Evolutionary conservation across 2,329 filamentous ascomycete species (phyloP).

Genomic region (Catunica adiposa): DNA sequence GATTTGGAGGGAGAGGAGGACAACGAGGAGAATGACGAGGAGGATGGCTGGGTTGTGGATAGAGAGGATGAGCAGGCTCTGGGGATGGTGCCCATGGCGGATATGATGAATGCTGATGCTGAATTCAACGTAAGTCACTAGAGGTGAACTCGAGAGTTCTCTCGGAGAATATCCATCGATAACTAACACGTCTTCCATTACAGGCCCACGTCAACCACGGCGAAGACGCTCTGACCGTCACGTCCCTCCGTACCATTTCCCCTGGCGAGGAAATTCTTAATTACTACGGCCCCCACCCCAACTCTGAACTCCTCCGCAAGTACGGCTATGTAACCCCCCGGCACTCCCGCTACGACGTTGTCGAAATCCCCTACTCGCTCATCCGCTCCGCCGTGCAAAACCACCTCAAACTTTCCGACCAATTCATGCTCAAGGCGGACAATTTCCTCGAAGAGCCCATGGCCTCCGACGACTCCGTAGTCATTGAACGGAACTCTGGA

Average conservation of each 20-base stretch:
- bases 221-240: slow-evolving; percentile 48
- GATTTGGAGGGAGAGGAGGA: slow-evolving; percentile 49
- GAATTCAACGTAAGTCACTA: slow-evolving; percentile 47
- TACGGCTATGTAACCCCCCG: slow-evolving; percentile 77
- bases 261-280: slow-evolving; percentile 68
- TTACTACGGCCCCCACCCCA: slow-evolving; percentile 73
- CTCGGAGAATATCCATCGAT: too few species aligned
- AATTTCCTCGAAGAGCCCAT: slow-evolving; percentile 43
- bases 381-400: slow-evolving; percentile 32
- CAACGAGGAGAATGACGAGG: slow-evolving; percentile 37
- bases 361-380: slow-evolving; percentile 52
- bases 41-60: slow-evolving; percentile 50
- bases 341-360: slow-evolving; percentile 66
- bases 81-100: slow-evolving; percentile 82
- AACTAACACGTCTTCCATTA: slow-evolving; percentile 4
- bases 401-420: slow-evolving; percentile 23
- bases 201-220: slow-evolving; percentile 39
- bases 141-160: not conserved
- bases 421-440: slow-evolving; percentile 27
- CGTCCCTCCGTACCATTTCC: slow-evolving; percentile 48
- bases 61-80: slow-evolving; percentile 43
- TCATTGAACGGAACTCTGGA: slow-evolving; percentile 40
- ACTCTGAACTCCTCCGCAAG: slow-evolving; percentile 63
- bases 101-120: slow-evolving; percentile 77
- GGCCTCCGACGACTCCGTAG: slow-evolving; percentile 49